phyloP scores from a whole-genome alignment of 164 flowering plant species.

The Dillenia suffruticosa region DNA sequence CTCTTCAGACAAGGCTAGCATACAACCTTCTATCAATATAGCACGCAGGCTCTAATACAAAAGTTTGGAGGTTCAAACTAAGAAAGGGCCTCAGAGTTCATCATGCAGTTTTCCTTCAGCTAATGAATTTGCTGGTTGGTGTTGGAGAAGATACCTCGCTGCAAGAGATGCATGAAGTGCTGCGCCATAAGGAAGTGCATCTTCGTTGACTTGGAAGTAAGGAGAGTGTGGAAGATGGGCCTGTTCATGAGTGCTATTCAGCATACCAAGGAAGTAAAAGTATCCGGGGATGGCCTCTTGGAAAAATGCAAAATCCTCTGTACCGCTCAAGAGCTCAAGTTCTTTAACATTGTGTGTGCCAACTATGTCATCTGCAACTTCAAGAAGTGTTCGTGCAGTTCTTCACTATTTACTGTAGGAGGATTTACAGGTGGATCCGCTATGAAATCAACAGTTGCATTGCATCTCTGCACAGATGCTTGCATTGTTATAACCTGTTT shows the following conservation, averaged over 20 bases:
- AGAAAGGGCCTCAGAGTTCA: conserved; percentile 12
- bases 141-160: conserved; percentile 35
- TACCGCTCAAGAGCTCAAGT: conserved; percentile 34
- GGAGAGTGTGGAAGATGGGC: conserved; percentile 46
- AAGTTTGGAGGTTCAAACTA: too few relatives aligned
- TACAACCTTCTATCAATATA: too few relatives aligned
- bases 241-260: conserved; percentile 25
- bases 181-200: conserved; percentile 63
- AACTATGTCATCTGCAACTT: conserved; percentile 34
- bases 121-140: conserved; percentile 8
- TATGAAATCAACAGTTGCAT: conserved; percentile 32
- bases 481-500: conserved; percentile 33
- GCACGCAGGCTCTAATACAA: too few relatives aligned
- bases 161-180: conserved; percentile 81
- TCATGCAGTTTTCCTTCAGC: too few relatives aligned
- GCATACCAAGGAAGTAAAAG: conserved; percentile 51
- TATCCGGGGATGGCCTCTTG: conserved; percentile 41
- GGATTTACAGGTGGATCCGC: conserved; percentile 26
- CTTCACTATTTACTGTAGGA: conserved; percentile 32
- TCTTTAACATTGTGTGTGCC: conserved; percentile 32
- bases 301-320: conserved; percentile 53
- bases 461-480: conserved; percentile 49
- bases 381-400: conserved; percentile 32
- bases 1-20: too few relatives aligned
- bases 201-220: conserved; percentile 54